phyloP scores from a whole-genome alignment of 495 filamentous ascomycete species.

The Aspergillus nidulans region DNA sequence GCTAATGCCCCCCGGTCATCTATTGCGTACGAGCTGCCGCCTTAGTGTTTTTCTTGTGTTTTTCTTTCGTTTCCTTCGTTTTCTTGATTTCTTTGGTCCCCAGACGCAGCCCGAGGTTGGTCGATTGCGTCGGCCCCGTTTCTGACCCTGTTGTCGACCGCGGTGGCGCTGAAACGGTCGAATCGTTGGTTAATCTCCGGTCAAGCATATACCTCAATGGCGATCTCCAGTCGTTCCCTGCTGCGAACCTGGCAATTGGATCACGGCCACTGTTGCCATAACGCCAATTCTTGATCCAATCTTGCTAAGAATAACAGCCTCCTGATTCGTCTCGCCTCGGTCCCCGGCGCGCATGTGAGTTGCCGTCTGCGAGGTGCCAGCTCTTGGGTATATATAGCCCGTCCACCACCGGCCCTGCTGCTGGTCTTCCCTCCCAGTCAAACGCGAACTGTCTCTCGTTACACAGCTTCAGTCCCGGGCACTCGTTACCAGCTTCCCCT shows the following conservation, averaged over 20 bases:
- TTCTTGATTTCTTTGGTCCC: too few relatives aligned
- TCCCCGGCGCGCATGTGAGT: conserved; percentile 18
- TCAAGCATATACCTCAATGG: neutral
- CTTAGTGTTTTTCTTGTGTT: too few relatives aligned
- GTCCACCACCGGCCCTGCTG: neutral
- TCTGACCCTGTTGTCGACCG: neutral
- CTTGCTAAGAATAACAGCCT: conserved; percentile 13
- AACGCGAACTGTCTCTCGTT: conserved; percentile 15
- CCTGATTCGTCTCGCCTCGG: conserved; percentile 17
- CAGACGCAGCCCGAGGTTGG: too few relatives aligned
- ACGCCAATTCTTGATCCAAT: conserved; percentile 6
- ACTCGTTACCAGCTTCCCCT: conserved; percentile 19
- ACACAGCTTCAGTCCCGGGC: conserved; percentile 14
- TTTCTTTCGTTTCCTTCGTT: too few relatives aligned
- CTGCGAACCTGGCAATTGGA: neutral
- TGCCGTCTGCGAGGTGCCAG: neutral
- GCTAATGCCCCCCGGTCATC: too few relatives aligned
- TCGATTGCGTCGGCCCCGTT: too few relatives aligned
- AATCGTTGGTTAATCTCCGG: neutral
- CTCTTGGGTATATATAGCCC: conserved; percentile 18
- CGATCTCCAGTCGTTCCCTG: neutral
- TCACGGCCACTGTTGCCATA: neutral
- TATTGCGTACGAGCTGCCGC: too few relatives aligned
- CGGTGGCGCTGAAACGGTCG: neutral
- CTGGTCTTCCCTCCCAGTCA: neutral